phyloP scores from a whole-genome alignment of 2,329 filamentous ascomycete species.

The Ceratocystis cubensis region DNA sequence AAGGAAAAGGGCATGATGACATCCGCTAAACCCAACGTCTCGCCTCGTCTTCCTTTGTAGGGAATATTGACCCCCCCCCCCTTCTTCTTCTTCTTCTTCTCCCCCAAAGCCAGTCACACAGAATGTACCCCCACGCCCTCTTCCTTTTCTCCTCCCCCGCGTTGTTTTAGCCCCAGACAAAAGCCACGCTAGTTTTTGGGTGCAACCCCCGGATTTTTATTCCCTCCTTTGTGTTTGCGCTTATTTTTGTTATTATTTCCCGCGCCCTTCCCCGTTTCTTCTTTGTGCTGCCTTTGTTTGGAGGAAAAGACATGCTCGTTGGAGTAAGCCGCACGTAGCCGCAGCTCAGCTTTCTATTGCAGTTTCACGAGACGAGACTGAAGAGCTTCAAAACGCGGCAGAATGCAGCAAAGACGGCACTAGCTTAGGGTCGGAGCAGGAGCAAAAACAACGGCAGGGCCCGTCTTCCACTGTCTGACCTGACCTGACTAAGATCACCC shows the following conservation, averaged over 20 bases:
- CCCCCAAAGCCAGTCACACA: not conserved
- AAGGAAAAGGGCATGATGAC: not conserved
- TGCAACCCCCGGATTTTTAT: not conserved
- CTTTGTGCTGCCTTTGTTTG: not conserved
- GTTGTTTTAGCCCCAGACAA: conserved; percentile 29
- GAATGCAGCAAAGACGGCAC: too few species aligned
- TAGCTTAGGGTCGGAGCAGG: too few species aligned
- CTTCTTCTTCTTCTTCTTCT: not conserved
- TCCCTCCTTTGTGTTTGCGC: not conserved
- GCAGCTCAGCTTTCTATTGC: too few species aligned
- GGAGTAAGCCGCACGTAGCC: too few species aligned
- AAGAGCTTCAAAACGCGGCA: not conserved
- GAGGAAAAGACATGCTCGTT: too few species aligned
- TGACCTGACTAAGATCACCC: too few species aligned
- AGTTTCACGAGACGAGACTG: not conserved
- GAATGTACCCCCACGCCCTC: conserved; percentile 37
- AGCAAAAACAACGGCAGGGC: too few species aligned
- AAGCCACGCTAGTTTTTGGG: not conserved
- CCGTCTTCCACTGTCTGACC: too few species aligned
- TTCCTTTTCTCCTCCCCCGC: conserved; percentile 31
- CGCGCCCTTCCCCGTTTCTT: not conserved
- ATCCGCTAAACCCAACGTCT: not conserved
- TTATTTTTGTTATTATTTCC: not conserved
- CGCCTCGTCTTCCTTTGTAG: not conserved
- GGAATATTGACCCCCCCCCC: not conserved